These are phyloP conservation scores for Ascoidea asiatica DNA, from an alignment of 805 yeast species.

Conservation along the genomic window DNA sequence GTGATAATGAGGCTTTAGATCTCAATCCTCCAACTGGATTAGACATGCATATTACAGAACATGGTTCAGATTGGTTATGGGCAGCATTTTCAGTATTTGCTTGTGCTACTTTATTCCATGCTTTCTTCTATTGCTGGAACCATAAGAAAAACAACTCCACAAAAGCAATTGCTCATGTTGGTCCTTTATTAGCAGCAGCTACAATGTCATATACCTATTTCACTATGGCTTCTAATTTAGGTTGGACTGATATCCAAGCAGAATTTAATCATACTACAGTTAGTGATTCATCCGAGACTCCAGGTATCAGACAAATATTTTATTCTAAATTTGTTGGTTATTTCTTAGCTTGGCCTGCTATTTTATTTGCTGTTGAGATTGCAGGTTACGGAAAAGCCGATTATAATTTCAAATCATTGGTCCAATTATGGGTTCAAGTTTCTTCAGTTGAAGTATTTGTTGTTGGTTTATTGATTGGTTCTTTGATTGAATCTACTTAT, in stretches of 20 bases:
- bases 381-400: conserved; percentile 6
- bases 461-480: conserved; percentile 30
- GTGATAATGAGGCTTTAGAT: conserved; percentile 18
- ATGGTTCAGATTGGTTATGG: conserved; percentile 31
- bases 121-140: neutral
- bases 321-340: conserved; percentile 30
- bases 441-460: conserved; percentile 26
- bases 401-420: conserved; percentile 6
- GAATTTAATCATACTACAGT: conserved; percentile 27
- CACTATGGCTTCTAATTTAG: conserved; percentile 32
- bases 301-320: conserved; percentile 26
- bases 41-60: conserved; percentile 21
- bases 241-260: conserved; percentile 25
- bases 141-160: conserved; percentile 3
- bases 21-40: conserved; percentile 17
- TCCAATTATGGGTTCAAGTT: conserved; percentile 17
- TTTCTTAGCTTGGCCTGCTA: conserved; percentile 32
- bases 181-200: conserved; percentile 22
- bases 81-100: conserved; percentile 24
- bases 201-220: conserved; percentile 26
- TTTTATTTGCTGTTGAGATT: conserved; percentile 18
- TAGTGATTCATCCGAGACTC: conserved; percentile 14
- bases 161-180: conserved; percentile 17
- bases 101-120: conserved; percentile 8
- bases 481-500: conserved; percentile 29